Evolutionary conservation across 2,329 filamentous ascomycete species (phyloP).

Genomic region (Didymella sp.): DNA sequence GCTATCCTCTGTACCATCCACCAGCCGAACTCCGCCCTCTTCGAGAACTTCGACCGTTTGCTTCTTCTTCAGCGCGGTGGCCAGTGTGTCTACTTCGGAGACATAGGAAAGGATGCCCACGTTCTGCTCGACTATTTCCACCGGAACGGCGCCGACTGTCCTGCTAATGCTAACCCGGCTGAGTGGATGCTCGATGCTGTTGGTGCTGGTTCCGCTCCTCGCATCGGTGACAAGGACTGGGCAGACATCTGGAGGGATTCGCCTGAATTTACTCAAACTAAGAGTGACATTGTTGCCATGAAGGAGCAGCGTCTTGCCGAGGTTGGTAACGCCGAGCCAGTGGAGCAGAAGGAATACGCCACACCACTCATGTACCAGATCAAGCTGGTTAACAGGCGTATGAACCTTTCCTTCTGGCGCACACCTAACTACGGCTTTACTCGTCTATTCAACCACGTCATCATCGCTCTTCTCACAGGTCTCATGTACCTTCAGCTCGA

Average conservation of each 20-base stretch:
- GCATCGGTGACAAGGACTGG: constrained; percentile 79
- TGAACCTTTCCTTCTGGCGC: constrained; percentile 81
- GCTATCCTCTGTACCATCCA: constrained; percentile 92
- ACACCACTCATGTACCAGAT: constrained; percentile 82
- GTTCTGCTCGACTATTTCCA: constrained; percentile 68
- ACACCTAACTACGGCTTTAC: constrained; percentile 90
- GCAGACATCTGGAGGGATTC: constrained; percentile 79
- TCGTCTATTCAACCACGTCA: constrained; percentile 81
- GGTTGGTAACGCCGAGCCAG: constrained; percentile 52
- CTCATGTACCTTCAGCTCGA: constrained; percentile 81
- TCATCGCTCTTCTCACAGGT: constrained; percentile 78
- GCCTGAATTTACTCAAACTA: constrained; percentile 70
- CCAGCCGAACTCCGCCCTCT: constrained; percentile 84
- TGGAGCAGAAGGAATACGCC: constrained; percentile 77
- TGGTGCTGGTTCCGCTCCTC: constrained; percentile 74
- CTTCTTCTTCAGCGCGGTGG: constrained; percentile 80
- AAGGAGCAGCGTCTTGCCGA: constrained; percentile 66
- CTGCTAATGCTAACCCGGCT: constrained; percentile 61
- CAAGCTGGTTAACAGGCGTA: constrained; percentile 74
- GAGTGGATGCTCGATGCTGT: constrained; percentile 90
- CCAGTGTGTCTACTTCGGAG: constrained; percentile 83
- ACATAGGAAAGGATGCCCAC: constrained; percentile 77
- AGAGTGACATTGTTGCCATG: constrained; percentile 70
- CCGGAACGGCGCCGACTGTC: constrained; percentile 64
- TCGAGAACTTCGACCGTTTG: constrained; percentile 86